Evolutionary conservation across 2,329 filamentous ascomycete genomes (phyloP).

Genomic region (Zalaria sp.): DNA sequence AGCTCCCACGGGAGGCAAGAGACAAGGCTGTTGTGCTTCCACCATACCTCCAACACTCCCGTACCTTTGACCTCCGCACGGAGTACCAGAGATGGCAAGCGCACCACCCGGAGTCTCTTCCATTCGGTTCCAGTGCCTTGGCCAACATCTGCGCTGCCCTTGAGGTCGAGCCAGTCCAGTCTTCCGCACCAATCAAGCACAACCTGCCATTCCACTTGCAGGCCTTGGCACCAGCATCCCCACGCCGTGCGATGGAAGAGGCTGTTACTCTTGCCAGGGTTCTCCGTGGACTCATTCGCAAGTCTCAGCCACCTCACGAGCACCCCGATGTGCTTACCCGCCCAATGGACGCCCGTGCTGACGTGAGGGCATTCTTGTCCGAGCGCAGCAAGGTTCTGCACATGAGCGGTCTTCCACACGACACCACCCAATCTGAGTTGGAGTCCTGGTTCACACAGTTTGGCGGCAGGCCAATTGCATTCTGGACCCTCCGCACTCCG

Average conservation of each 20-base stretch:
- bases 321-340: constrained; percentile 89
- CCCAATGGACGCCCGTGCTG: constrained; percentile 91
- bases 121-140: constrained; percentile 88
- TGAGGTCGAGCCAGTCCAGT: constrained; percentile 94
- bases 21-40: constrained; percentile 97
- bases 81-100: constrained; percentile 99
- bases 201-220: constrained; percentile 97
- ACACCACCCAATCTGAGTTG: constrained; percentile 95
- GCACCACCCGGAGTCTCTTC: constrained; percentile 92
- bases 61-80: constrained; percentile 89
- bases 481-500: constrained; percentile 94
- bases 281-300: constrained; percentile 81
- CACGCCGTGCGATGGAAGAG: constrained; percentile 93
- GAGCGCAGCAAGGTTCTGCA: constrained; percentile 97
- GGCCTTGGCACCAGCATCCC: constrained; percentile 86
- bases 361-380: constrained; percentile 88
- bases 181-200: constrained; percentile 95
- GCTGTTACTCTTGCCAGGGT: constrained; percentile 88
- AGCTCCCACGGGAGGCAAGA: constrained; percentile 90
- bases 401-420: constrained; percentile 92
- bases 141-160: constrained; percentile 97
- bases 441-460: constrained; percentile 99
- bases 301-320: constrained; percentile 84
- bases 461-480: constrained; percentile 91
- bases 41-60: constrained; percentile 92